Evolutionary conservation across 352 stramenopile species (phyloP).

Genomic region (Globisporangium viniferum): DNA sequence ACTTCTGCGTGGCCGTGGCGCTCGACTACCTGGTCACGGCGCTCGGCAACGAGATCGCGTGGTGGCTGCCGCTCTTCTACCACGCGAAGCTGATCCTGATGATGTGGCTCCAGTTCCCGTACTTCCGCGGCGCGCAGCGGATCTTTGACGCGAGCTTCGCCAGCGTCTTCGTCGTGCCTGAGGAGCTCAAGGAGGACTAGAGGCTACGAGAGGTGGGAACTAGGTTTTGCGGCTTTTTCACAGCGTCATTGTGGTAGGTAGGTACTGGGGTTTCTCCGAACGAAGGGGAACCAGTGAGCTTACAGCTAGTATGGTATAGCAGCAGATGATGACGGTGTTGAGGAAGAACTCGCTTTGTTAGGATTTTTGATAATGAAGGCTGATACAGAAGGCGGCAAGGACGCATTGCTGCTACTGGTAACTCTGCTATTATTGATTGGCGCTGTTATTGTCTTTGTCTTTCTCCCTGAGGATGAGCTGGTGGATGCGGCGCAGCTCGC

Average conservation of each 20-base stretch:
- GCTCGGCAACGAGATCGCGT: conserved; percentile 52
- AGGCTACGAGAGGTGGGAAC: not conserved
- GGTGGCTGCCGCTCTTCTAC: conserved; percentile 87
- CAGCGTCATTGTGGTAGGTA: not conserved
- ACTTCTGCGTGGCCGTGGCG: conserved; percentile 73
- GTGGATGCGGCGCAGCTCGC: conserved; percentile 62
- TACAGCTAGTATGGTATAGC: too few relatives aligned
- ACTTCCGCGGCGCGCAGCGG: conserved; percentile 80
- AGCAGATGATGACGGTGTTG: not conserved
- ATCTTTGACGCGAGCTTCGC: conserved; percentile 78
- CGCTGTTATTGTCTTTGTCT: conserved; percentile 15
- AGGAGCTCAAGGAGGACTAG: conserved; percentile 33
- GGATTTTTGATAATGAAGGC: not conserved
- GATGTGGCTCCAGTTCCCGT: conserved; percentile 90
- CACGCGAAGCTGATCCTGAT: conserved; percentile 80
- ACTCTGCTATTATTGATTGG: not conserved
- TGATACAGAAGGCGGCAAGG: not conserved
- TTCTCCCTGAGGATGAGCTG: conserved; percentile 54
- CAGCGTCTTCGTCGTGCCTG: conserved; percentile 68
- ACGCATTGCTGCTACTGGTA: not conserved
- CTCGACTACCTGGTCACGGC: conserved; percentile 66
- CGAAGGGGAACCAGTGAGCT: not conserved
- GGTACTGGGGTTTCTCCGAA: not conserved
- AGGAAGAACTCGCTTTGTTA: not conserved
- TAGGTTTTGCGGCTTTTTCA: not conserved